Percentiles rank a stretch among this genome's conserved stretches.
phyloP scores from a whole-genome alignment of 208 protist species.

The Polymyxa betae region DNA sequence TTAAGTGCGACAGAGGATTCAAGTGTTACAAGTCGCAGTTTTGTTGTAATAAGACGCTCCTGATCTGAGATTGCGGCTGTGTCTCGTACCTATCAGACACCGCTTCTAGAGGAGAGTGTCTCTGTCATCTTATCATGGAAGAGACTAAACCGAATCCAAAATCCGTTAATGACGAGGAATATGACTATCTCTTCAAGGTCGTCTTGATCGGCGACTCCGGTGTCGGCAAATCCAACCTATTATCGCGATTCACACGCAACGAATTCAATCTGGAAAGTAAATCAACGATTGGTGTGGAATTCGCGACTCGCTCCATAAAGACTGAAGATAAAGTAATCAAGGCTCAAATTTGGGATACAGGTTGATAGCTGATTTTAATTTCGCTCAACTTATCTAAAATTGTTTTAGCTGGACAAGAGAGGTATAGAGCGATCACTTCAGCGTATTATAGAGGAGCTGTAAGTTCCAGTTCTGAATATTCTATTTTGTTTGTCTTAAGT shows the following conservation, averaged over 20 bases:
- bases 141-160: neutral
- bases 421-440: constrained; percentile 96
- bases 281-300: constrained; percentile 75
- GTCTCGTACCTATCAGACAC: too few relatives aligned
- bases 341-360: constrained; percentile 97
- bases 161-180: constrained; percentile 64
- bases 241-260: constrained; percentile 82
- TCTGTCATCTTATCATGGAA: too few relatives aligned
- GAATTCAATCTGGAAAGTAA: constrained; percentile 82
- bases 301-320: constrained; percentile 80
- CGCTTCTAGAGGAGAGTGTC: too few relatives aligned
- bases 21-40: too few relatives aligned
- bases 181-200: constrained; percentile 82
- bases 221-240: constrained; percentile 82
- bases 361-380: constrained; percentile 63
- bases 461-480: constrained; percentile 68
- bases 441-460: constrained; percentile 96
- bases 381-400: neutral
- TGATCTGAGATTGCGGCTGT: too few relatives aligned
- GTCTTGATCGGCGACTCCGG: constrained; percentile 82
- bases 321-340: constrained; percentile 92
- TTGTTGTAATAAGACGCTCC: too few relatives aligned
- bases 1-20: too few relatives aligned
- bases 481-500: neutral
- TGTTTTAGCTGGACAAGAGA: constrained; percentile 90